phyloP scores from a whole-genome alignment of 169 alveolate genomes.

The Theileria equi region DNA sequence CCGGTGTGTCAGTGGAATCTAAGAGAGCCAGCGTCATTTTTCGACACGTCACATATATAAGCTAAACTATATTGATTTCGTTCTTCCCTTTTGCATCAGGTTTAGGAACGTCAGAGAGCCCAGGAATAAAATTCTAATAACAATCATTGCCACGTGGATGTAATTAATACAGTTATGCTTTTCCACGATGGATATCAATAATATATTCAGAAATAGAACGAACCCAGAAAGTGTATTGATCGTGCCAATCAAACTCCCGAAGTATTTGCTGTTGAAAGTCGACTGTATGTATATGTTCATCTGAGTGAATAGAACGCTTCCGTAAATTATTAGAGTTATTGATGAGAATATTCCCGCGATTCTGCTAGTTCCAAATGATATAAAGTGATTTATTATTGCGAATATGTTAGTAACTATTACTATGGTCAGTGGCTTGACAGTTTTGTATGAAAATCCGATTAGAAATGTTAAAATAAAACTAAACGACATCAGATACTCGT shows the following conservation, averaged over 20 bases:
- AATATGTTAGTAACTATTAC: constrained; percentile 20
- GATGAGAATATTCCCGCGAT: constrained; percentile 36
- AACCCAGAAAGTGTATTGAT: constrained; percentile 51
- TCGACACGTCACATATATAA: too few relatives aligned
- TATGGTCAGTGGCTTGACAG: constrained; percentile 33
- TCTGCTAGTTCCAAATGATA: constrained; percentile 7
- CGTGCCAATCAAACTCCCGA: constrained; percentile 59
- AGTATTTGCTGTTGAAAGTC: constrained; percentile 33
- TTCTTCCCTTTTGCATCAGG: not conserved
- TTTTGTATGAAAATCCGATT: constrained; percentile 31
- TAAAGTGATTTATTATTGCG: constrained; percentile 45
- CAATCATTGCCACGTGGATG: constrained; percentile 14
- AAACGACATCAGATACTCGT: constrained; percentile 47
- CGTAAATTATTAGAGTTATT: constrained; percentile 18
- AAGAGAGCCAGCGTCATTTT: too few relatives aligned
- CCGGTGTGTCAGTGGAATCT: too few relatives aligned
- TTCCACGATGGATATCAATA: constrained; percentile 22
- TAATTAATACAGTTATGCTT: constrained; percentile 3
- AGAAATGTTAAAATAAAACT: constrained; percentile 30
- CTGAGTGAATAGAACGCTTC: constrained; percentile 43
- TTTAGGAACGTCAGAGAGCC: constrained; percentile 1
- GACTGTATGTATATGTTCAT: constrained; percentile 50
- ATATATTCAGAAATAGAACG: constrained; percentile 19
- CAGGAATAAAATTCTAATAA: constrained; percentile 4
- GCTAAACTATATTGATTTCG: not conserved